Base-by-base conservation (phyloP, 768 basidiomycete species). In the Tricholoma sp. region DNA sequence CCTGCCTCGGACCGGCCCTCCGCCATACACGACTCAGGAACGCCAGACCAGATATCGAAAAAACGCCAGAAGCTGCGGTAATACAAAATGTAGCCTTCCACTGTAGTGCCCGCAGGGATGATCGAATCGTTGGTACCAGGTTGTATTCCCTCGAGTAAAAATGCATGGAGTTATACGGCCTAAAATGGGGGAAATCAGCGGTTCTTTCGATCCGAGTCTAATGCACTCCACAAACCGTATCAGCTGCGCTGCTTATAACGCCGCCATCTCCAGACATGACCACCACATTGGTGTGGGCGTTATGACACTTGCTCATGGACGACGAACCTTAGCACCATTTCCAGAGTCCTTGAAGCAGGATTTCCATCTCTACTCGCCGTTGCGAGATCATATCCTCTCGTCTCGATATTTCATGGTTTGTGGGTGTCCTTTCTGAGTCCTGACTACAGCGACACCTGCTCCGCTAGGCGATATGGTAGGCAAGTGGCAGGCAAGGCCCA, bases 261-360 rank as follows among this genome's bases (percentile, higher is more conserved):
- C 71, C 71, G 1, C 71, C 71, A 8, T 66, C 61, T 19, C 66
- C 71, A 27, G 69, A 66, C 8, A 64, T 37, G n/a, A 69, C 71
- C 71, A 51, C 1, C 34, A 24, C 9, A 52, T 24, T 3, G 10
- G 11, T 31, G 4, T 14, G 19, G 12, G 37, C 5, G 16, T 41
- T n/a, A 0, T 29, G 2, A 3, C 5, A 10, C 43, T 50, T n/a
- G 16, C 12, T 18, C 19, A n/a, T 39, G 5, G 8, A 52, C 43
- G 21, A 6, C n/a, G 32, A 10, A 55, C 67, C 11, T n/a, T n/a
- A n/a, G n/a, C 32, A 70, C 70, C 39, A 55, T 66, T 66, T 5
- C 69, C 67, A 41, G n/a, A n/a, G n/a, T n/a, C n/a, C n/a, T n/a
- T n/a, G n/a, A n/a, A n/a, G n/a, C n/a, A n/a, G n/a, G n/a, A n/a